These are phyloP conservation scores for Termitomyces sp. DNA, from an alignment of 768 basidiomycete species.

Conservation along the genomic window DNA sequence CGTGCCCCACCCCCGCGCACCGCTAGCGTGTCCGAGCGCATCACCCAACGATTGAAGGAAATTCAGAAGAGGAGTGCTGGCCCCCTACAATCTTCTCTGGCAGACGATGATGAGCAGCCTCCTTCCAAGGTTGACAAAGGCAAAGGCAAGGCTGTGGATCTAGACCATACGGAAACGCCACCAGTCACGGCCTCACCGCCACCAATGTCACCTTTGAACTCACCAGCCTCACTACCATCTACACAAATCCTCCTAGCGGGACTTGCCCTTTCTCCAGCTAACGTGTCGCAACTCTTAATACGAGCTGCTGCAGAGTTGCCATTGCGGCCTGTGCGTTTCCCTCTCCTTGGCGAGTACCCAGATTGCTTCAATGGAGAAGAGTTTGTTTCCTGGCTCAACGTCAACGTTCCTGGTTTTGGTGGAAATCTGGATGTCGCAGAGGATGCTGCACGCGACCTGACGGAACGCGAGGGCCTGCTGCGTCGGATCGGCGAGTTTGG, in stretches of 20 bases:
- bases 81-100: constrained; percentile 24
- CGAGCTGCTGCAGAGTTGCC: constrained; percentile 71
- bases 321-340: constrained; percentile 66
- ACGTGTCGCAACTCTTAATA: constrained; percentile 63
- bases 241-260: constrained; percentile 72
- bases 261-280: constrained; percentile 55
- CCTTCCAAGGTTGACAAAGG: constrained; percentile 75
- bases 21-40: constrained; percentile 82
- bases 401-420: constrained; percentile 71
- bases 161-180: constrained; percentile 20
- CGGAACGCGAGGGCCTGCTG: constrained; percentile 54
- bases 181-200: constrained; percentile 48
- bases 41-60: constrained; percentile 75
- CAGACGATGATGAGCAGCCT: constrained; percentile 28
- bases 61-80: constrained; percentile 57
- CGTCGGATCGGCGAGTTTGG: constrained; percentile 80
- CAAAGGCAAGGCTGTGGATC: constrained; percentile 60
- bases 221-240: constrained; percentile 33
- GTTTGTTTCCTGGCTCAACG: constrained; percentile 78
- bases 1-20: constrained; percentile 56
- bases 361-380: constrained; percentile 89
- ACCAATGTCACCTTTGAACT: constrained; percentile 55
- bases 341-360: constrained; percentile 77
- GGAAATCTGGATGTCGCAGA: constrained; percentile 77
- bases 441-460: constrained; percentile 60